phyloP scores from a whole-genome alignment of 768 basidiomycete genomes.

The Hericium erinaceus region DNA sequence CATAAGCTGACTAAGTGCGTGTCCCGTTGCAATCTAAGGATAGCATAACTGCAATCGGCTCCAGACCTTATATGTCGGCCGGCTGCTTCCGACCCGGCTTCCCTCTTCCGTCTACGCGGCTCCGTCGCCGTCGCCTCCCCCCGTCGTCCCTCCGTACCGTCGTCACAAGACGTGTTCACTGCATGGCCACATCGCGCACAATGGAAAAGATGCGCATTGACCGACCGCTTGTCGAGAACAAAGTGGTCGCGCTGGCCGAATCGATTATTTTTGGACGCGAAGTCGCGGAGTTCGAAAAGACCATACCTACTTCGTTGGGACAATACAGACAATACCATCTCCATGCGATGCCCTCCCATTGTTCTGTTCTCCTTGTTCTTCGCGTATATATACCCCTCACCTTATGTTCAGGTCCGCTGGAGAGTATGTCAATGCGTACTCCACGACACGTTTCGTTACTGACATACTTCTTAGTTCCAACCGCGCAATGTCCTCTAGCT shows the following conservation, averaged over 20 bases:
- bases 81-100: too few relatives aligned
- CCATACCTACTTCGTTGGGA: neutral
- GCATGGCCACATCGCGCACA: too few relatives aligned
- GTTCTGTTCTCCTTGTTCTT: neutral
- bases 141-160: too few relatives aligned
- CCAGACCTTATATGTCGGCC: neutral
- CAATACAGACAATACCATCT: neutral
- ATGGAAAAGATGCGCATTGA: too few relatives aligned
- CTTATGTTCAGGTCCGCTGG: neutral
- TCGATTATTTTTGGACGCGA: too few relatives aligned
- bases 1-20: too few relatives aligned
- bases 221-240: too few relatives aligned
- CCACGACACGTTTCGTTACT: neutral
- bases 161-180: too few relatives aligned
- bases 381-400: neutral
- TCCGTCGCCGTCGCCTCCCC: too few relatives aligned
- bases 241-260: too few relatives aligned
- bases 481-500: neutral
- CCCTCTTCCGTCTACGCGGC: too few relatives aligned
- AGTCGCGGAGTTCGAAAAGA: neutral
- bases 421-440: neutral
- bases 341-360: neutral
- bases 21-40: too few relatives aligned
- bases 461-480: slow-evolving; percentile 21
- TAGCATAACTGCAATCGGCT: neutral